Conservation (phyloP, 305 asterid genomes). For the Solanum aculeatissimum region DNA sequence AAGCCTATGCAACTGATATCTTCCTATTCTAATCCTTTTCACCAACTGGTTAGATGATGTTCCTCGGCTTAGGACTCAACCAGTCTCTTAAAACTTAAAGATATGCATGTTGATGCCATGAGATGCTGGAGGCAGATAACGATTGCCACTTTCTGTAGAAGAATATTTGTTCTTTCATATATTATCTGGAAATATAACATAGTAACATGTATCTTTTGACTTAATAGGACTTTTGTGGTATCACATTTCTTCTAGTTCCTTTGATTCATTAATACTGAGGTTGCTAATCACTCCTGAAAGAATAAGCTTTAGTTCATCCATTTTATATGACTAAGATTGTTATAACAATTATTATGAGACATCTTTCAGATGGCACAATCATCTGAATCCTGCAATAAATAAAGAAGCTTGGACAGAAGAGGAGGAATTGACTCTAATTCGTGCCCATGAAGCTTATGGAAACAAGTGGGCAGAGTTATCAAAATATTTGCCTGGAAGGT, state of each 20-base stretch:
- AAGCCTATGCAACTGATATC: background rate
- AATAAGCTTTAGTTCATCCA: background rate
- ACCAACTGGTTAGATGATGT: background rate
- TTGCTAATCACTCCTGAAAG: background rate
- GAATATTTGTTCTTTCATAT: background rate
- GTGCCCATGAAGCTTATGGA: conserved; percentile 68
- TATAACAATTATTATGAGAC: background rate
- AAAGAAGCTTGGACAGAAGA: conserved; percentile 99
- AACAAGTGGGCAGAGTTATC: conserved; percentile 98
- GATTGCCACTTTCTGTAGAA: background rate
- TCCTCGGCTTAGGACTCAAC: background rate
- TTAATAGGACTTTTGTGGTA: background rate
- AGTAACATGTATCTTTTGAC: background rate
- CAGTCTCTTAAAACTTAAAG: background rate
- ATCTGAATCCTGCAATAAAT: conserved; percentile 89
- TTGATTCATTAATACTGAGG: background rate
- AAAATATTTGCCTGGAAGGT: conserved; percentile 97
- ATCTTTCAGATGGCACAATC: conserved; percentile 76
- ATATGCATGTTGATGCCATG: background rate
- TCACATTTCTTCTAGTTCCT: background rate
- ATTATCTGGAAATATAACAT: background rate
- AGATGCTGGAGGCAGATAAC: background rate
- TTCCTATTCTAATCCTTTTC: background rate
- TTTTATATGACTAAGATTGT: background rate
- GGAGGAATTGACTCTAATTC: conserved; percentile 87